Evolutionary conservation across 495 filamentous ascomycete species (phyloP).

Genomic region (Tirmania nivea): DNA sequence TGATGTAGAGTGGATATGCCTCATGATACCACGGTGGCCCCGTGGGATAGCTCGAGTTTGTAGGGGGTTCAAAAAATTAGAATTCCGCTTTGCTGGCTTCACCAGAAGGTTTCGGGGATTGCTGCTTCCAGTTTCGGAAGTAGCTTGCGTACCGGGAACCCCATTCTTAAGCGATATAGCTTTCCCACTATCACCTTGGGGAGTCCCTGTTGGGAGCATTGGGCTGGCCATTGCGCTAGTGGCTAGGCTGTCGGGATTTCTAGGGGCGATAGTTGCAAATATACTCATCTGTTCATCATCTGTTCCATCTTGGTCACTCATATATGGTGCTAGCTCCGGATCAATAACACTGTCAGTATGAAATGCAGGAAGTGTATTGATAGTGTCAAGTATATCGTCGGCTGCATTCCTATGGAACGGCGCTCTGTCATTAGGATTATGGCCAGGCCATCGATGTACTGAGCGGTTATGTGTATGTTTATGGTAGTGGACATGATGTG

Average conservation of each 20-base stretch:
- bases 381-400: constrained; percentile 32
- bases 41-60: constrained; percentile 16
- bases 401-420: constrained; percentile 62
- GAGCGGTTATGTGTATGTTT: constrained; percentile 54
- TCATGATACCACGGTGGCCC: constrained; percentile 17
- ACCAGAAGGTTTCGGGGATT: neutral
- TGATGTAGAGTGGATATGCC: neutral
- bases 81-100: neutral
- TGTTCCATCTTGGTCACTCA: constrained; percentile 84
- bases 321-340: constrained; percentile 79
- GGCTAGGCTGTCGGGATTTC: neutral
- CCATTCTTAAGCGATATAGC: neutral
- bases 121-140: neutral
- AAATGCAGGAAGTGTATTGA: constrained; percentile 47
- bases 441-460: constrained; percentile 33
- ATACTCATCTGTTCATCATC: constrained; percentile 82
- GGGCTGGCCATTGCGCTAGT: neutral
- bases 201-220: neutral
- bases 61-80: constrained; percentile 9
- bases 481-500: constrained; percentile 64
- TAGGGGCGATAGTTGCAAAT: constrained; percentile 40
- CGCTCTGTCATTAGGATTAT: constrained; percentile 41
- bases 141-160: neutral
- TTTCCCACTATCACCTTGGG: neutral
- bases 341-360: constrained; percentile 98